These are phyloP conservation scores for Candida argentea DNA, from an alignment of 805 yeast genomes.

Conservation along the genomic window DNA sequence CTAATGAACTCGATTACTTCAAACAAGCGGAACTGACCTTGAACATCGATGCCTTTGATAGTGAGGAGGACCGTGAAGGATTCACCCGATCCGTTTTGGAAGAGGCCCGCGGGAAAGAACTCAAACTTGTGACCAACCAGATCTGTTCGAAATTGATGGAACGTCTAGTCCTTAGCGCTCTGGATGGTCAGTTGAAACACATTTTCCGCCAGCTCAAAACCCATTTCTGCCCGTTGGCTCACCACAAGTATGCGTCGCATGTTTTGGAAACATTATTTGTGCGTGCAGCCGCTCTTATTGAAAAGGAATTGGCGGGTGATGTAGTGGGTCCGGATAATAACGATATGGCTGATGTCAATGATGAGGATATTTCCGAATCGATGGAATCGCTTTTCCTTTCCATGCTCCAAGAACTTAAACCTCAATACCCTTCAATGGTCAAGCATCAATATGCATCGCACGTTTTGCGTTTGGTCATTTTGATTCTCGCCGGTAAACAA, in stretches of 20 bases:
- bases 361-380: conserved; percentile 32
- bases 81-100: conserved; percentile 73
- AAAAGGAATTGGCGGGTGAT: conserved; percentile 48
- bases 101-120: conserved; percentile 81
- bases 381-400: conserved; percentile 59
- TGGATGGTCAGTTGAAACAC: conserved; percentile 52
- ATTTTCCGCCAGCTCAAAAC: conserved; percentile 60
- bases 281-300: conserved; percentile 63
- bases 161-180: conserved; percentile 61
- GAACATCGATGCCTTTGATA: conserved; percentile 67
- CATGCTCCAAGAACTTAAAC: conserved; percentile 58
- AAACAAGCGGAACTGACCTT: conserved; percentile 85
- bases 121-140: conserved; percentile 87
- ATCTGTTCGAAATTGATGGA: conserved; percentile 91
- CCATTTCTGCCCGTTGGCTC: conserved; percentile 66
- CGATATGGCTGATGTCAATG: conserved; percentile 14
- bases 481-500: conserved; percentile 68
- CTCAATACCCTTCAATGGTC: conserved; percentile 49
- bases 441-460: conserved; percentile 82
- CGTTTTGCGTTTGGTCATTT: conserved; percentile 60
- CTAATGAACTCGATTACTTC: conserved; percentile 82
- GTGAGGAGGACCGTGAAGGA: conserved; percentile 59
- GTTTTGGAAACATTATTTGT: conserved; percentile 81
- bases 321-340: conserved; percentile 9
- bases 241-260: conserved; percentile 89